Percentiles rank a stretch among this genome's conserved stretches.
Conservation (phyloP, 2,329 filamentous ascomycete genomes). For the Clonostachys sp. region DNA sequence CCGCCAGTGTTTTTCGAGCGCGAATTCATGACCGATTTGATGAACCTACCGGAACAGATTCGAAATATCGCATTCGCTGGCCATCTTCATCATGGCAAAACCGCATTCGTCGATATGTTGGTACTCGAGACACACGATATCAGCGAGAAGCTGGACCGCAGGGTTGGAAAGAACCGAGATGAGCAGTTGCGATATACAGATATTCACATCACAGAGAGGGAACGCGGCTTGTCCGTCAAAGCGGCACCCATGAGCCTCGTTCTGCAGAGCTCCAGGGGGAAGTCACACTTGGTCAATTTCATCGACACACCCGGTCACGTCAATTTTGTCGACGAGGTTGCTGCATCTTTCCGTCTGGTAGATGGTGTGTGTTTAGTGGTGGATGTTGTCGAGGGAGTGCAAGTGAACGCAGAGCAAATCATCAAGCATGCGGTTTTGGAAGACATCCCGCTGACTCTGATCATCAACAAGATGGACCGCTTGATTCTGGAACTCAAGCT, state of each 20-base stretch:
- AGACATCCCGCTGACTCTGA: conserved; percentile 80
- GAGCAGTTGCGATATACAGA: conserved; percentile 95
- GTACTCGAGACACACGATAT: conserved; percentile 94
- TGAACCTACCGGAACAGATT: conserved; percentile 93
- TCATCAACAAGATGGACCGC: conserved; percentile 97
- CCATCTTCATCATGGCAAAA: conserved; percentile 96
- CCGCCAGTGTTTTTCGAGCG: conserved; percentile 85
- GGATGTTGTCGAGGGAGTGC: conserved; percentile 98
- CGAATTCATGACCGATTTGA: conserved; percentile 89
- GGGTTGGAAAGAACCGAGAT: conserved; percentile 75
- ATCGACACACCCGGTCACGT: conserved; percentile 96
- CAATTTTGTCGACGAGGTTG: conserved; percentile 97
- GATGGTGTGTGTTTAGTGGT: conserved; percentile 93
- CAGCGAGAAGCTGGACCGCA: conserved; percentile 70
- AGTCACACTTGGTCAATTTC: conserved; percentile 92
- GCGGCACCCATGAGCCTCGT: conserved; percentile 91
- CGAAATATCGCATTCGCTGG: conserved; percentile 89
- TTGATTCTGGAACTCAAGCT: conserved; percentile 91
- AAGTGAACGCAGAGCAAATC: conserved; percentile 93
- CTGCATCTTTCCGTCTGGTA: conserved; percentile 77
- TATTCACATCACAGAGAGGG: conserved; percentile 81
- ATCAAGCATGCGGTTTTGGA: conserved; percentile 94
- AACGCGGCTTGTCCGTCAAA: conserved; percentile 89
- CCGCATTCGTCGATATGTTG: conserved; percentile 96
- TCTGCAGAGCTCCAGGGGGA: conserved; percentile 81